Conservation (phyloP, 306 rosid species). For the Pyrus betulifolia region DNA sequence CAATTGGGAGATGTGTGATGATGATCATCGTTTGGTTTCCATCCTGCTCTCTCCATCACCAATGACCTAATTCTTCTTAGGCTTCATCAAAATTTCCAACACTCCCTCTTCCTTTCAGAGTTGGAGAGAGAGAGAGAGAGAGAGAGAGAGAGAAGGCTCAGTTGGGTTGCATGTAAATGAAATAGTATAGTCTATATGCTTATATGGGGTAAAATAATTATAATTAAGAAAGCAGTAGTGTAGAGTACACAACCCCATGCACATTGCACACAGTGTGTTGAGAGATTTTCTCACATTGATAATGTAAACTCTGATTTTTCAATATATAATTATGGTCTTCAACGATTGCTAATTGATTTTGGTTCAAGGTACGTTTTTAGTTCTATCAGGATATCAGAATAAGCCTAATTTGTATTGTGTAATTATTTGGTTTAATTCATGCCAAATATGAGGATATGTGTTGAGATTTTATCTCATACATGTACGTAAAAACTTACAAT, state of each 20-base stretch:
- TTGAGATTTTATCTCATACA: neutral
- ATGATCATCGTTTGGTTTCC: slow-evolving; percentile 52
- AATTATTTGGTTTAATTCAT: neutral
- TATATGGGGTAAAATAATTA: neutral
- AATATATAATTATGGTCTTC: neutral
- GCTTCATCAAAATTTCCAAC: slow-evolving; percentile 18
- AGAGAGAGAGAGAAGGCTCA: neutral
- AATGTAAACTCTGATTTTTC: neutral
- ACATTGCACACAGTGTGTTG: neutral
- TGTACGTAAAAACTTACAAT: no score
- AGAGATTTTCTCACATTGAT: neutral
- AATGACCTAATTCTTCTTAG: slow-evolving; percentile 14
- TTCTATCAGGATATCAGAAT: neutral
- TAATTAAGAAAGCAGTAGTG: neutral
- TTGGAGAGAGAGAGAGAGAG: neutral
- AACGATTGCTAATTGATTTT: neutral
- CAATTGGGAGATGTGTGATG: slow-evolving; percentile 51
- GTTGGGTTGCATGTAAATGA: neutral
- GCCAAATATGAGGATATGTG: neutral
- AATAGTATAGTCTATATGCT: neutral
- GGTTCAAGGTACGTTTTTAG: neutral
- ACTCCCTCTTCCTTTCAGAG: slow-evolving; percentile 4
- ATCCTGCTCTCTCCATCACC: slow-evolving; percentile 50
- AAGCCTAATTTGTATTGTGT: neutral
- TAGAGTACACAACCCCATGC: neutral